A percentile compares a stretch with the other conserved stretches of the same genome.
Conservation (phyloP, 176 grass and related monocot genomes). For the Triticum timopheevii region DNA sequence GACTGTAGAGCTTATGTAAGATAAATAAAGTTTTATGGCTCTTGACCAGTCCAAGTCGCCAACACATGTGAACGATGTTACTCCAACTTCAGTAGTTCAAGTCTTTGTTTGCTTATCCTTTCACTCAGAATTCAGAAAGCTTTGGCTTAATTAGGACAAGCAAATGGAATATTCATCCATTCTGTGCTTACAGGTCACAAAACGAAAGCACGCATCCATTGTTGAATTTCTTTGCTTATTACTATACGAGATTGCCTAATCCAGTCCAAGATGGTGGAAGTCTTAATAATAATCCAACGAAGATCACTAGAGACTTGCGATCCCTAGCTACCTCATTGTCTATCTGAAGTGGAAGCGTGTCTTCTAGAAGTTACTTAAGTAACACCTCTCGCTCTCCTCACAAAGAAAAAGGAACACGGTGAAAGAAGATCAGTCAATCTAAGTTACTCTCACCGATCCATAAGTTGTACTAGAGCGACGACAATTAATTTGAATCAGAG, state of each 20-base stretch:
- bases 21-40: slow-evolving; percentile 28
- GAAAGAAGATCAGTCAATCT: neutral
- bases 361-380: slow-evolving; percentile 28
- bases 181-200: neutral
- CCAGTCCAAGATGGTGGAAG: slow-evolving; percentile 17
- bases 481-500: no score
- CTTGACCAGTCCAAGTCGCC: slow-evolving; percentile 33
- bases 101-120: slow-evolving; percentile 18
- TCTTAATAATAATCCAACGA: neutral
- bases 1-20: neutral
- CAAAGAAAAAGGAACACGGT: neutral
- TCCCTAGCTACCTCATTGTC: neutral
- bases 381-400: neutral
- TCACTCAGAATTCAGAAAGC: neutral
- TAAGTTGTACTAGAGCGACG: no score
- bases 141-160: neutral
- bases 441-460: neutral
- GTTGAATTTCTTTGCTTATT: slow-evolving; percentile 32
- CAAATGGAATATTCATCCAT: neutral
- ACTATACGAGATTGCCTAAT: neutral
- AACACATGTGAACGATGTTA: slow-evolving; percentile 40
- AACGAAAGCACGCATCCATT: slow-evolving; percentile 5
- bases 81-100: neutral
- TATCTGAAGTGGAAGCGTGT: neutral
- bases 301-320: slow-evolving; percentile 27